Evolutionary conservation across 2,329 filamentous ascomycete genomes (phyloP).

Genomic region (Cercospora nicotianae): DNA sequence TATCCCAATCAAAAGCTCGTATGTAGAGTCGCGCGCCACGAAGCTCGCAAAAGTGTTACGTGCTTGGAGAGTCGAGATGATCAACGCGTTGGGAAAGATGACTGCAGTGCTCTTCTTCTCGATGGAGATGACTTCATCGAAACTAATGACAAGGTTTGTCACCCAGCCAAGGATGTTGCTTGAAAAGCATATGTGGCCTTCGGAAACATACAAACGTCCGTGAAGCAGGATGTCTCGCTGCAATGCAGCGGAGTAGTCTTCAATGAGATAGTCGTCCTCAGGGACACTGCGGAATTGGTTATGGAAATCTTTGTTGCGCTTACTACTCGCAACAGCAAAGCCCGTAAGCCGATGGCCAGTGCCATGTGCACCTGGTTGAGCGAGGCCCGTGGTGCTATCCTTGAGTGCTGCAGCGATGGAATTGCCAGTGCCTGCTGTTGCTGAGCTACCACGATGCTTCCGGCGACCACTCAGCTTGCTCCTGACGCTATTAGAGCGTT

Average conservation of each 20-base stretch:
- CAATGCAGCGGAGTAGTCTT: slow-evolving; percentile 95
- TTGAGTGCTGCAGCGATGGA: slow-evolving; percentile 72
- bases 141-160: slow-evolving; percentile 95
- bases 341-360: slow-evolving; percentile 79
- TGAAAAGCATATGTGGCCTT: slow-evolving; percentile 96
- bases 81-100: slow-evolving; percentile 94
- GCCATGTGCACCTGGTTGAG: slow-evolving; percentile 58
- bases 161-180: slow-evolving; percentile 99
- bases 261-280: slow-evolving; percentile 95
- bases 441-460: slow-evolving; percentile 80
- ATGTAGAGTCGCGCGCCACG: slow-evolving; percentile 89
- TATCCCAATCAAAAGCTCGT: slow-evolving; percentile 94
- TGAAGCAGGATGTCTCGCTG: slow-evolving; percentile 95
- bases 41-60: slow-evolving; percentile 96
- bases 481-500: slow-evolving; percentile 54
- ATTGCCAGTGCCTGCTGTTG: slow-evolving; percentile 61
- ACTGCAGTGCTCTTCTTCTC: slow-evolving; percentile 96
- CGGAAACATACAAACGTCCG: slow-evolving; percentile 90
- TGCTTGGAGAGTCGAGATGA: slow-evolving; percentile 92
- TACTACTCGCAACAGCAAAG: slow-evolving; percentile 94
- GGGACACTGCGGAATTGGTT: slow-evolving; percentile 92
- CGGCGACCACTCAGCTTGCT: slow-evolving; percentile 56
- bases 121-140: slow-evolving; percentile 94
- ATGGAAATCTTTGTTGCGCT: slow-evolving; percentile 94
- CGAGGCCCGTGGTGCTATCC: slow-evolving; percentile 68